phyloP scores from a whole-genome alignment of 179 eudicot species.

The Gypsophila paniculata region DNA sequence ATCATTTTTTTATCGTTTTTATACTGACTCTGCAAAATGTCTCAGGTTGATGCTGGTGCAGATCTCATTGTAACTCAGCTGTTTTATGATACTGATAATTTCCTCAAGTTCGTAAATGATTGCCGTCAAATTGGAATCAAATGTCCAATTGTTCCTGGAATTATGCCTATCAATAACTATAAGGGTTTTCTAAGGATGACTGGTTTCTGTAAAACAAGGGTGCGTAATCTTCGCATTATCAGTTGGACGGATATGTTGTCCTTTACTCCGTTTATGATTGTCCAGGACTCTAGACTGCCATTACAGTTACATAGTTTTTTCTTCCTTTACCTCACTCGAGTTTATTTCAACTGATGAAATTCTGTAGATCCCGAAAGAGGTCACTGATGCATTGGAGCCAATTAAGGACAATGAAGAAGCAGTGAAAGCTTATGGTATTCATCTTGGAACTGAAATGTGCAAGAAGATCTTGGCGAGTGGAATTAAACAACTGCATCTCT shows the following conservation, averaged over 20 bases:
- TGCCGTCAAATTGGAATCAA: slow-evolving; percentile 90
- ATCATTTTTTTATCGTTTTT: neutral
- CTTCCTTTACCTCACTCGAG: neutral
- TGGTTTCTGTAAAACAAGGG: slow-evolving; percentile 98
- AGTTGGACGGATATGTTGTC: neutral
- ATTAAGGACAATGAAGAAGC: slow-evolving; percentile 98
- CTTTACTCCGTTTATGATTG: neutral
- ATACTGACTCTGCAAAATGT: slow-evolving; percentile 19
- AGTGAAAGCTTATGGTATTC: slow-evolving; percentile 88
- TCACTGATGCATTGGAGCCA: slow-evolving; percentile 85
- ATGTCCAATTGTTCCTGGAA: slow-evolving; percentile 96
- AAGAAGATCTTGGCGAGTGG: slow-evolving; percentile 91
- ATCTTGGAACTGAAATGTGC: slow-evolving; percentile 99
- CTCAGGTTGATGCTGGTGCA: slow-evolving; percentile 95
- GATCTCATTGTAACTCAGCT: slow-evolving; percentile 90
- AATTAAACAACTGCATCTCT: slow-evolving; percentile 76
- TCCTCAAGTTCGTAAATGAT: slow-evolving; percentile 85
- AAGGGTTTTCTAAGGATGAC: slow-evolving; percentile 96
- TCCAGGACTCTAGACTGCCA: neutral
- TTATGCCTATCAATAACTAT: slow-evolving; percentile 97
- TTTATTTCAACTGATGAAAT: neutral
- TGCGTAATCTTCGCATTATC: slow-evolving; percentile 21
- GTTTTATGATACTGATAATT: slow-evolving; percentile 83
- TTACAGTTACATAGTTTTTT: neutral
- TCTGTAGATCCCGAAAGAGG: slow-evolving; percentile 72